Base-by-base conservation (phyloP, 768 basidiomycete genomes). In the Auriscalpium vulgare region DNA sequence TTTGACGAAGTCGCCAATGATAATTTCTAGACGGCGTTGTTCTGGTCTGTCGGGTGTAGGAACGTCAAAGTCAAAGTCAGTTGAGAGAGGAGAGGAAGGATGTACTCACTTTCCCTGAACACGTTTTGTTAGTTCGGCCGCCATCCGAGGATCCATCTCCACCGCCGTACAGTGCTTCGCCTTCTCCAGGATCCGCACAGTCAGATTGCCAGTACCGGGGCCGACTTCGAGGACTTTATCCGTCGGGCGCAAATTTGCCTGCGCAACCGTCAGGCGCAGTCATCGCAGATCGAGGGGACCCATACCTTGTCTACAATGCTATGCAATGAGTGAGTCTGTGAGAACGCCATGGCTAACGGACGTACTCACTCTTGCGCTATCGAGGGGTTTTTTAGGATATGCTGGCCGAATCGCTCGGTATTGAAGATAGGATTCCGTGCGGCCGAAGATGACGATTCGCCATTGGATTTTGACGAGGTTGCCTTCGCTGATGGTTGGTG, bases 81-180 rank as follows among this genome's bases (percentile, higher is more conserved):
- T 50, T 44, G 48, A 43, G 44, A 43, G 44, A 19, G 16, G 23
- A 37, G 11, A 49, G 13, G 43, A 13, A 34, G 52, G 37, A 85
- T 29, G 29, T 29, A 4, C 95, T 74, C 71, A 97, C 95, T 87
- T 97, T 75, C 95, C 97, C 79, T 97, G 88, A 9, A 98, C 94
- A 50, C 97, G 85, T 70, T 99, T 99, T 45, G 90, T 88, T 51
- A 98, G 81, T 70, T 98, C 97, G 16, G 95, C 94, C 13, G 97
- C 95, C 95, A 98, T 97, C 14, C 97, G 84, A 61, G 97, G 97
- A 68, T 98, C 97, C 88, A 93, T 91, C 73, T 99, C 97, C 21
- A 98, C 84, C 1, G 95, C 95, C 0, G 90, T 91, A 29, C 91
- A 88, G 73, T 88, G 87, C 68, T 94, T 93, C 54, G 90, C 89